phyloP scores from a whole-genome alignment of 2,329 filamentous ascomycete species.

The Aurifilum marmelostoma region DNA sequence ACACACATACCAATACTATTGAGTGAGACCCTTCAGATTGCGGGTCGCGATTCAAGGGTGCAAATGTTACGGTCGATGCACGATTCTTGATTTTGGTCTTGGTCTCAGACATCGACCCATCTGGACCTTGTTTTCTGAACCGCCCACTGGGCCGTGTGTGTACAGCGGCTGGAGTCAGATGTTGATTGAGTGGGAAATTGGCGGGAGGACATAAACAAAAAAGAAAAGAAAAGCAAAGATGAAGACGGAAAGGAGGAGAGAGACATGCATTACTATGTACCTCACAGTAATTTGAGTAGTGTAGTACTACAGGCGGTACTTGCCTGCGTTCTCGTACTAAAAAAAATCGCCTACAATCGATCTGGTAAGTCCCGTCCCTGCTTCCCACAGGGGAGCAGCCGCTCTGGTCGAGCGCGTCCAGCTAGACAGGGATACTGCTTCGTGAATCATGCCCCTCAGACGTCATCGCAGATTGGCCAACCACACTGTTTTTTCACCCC shows the following conservation, averaged over 20 bases:
- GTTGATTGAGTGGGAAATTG: not conserved
- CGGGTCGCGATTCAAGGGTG: not conserved
- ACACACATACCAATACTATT: not conserved
- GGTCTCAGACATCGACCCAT: not conserved
- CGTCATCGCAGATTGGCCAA: conserved; percentile 10
- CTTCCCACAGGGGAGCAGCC: not conserved
- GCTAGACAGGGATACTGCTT: not conserved
- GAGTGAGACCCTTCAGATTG: conserved; percentile 10
- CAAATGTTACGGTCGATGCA: not conserved
- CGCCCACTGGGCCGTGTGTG: not conserved
- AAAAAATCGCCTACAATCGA: not conserved
- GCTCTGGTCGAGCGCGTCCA: not conserved
- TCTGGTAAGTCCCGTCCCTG: not conserved
- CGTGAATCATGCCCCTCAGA: not conserved
- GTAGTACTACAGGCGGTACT: not conserved
- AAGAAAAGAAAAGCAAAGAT: not conserved
- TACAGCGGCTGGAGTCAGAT: not conserved
- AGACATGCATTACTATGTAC: not conserved
- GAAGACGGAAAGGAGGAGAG: not conserved
- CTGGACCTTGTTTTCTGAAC: not conserved
- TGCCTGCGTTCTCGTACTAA: not conserved
- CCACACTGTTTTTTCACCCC: not conserved
- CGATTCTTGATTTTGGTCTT: not conserved
- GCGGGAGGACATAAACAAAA: not conserved
- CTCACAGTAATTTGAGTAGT: not conserved